Evolutionary conservation across 2,329 filamentous ascomycete species (phyloP).

Genomic region (Pseudofabraea citricarpa): DNA sequence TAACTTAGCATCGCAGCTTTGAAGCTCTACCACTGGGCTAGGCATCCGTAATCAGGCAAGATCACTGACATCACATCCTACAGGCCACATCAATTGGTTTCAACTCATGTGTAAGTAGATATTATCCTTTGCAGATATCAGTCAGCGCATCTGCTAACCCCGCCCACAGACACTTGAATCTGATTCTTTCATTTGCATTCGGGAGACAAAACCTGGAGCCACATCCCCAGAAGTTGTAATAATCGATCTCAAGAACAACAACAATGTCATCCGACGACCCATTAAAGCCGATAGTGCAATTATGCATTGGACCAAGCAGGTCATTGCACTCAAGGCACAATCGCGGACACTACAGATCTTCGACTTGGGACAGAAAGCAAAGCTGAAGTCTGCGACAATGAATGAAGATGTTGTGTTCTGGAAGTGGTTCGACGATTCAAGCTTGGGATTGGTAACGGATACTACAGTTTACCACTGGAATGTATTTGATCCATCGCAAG

Average conservation of each 20-base stretch:
- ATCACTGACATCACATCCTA: slow-evolving; percentile 28
- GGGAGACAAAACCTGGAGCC: slow-evolving; percentile 84
- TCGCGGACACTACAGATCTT: slow-evolving; percentile 96
- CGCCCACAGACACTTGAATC: slow-evolving; percentile 84
- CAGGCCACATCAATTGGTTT: slow-evolving; percentile 74
- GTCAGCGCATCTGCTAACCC: slow-evolving; percentile 9
- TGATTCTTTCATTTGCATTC: slow-evolving; percentile 91
- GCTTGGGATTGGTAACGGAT: slow-evolving; percentile 85
- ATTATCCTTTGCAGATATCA: slow-evolving; percentile 7
- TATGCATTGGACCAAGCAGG: slow-evolving; percentile 96
- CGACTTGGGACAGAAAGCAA: slow-evolving; percentile 86
- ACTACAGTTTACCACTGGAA: slow-evolving; percentile 96
- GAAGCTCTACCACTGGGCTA: slow-evolving; percentile 10
- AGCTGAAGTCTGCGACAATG: slow-evolving; percentile 94
- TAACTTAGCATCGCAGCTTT: slow-evolving; percentile 11
- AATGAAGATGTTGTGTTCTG: slow-evolving; percentile 97
- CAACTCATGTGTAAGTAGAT: slow-evolving; percentile 71
- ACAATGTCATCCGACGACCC: slow-evolving; percentile 88
- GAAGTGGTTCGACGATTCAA: slow-evolving; percentile 96
- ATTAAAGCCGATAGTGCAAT: slow-evolving; percentile 99
- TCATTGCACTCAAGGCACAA: slow-evolving; percentile 95
- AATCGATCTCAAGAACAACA: slow-evolving; percentile 94
- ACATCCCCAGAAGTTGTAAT: slow-evolving; percentile 93
- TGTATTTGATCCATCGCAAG: slow-evolving; percentile 79
- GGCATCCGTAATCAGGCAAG: slow-evolving; percentile 13